phyloP scores from a whole-genome alignment of 1,284 basidiomycete species.

The Exsudoporus floridanus region DNA sequence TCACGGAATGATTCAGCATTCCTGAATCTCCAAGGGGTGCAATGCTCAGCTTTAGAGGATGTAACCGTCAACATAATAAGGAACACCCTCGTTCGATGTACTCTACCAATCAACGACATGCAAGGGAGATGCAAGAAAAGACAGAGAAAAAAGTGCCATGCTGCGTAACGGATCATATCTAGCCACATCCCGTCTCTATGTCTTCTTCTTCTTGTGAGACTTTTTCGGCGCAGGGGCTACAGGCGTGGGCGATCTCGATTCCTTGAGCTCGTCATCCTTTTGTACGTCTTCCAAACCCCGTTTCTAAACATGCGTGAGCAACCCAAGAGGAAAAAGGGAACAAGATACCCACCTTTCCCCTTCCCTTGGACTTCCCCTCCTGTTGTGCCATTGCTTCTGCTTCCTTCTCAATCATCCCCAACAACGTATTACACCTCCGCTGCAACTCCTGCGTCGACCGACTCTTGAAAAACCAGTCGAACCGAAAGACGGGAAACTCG shows the following conservation, averaged over 20 bases:
- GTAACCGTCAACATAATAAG: too few relatives aligned
- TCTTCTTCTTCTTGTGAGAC: slow-evolving; percentile 54
- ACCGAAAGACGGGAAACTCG: slow-evolving; percentile 95
- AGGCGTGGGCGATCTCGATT: slow-evolving; percentile 59
- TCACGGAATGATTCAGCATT: too few relatives aligned
- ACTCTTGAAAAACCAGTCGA: slow-evolving; percentile 99
- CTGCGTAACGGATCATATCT: not conserved
- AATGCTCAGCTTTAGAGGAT: too few relatives aligned
- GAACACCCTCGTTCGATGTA: not conserved
- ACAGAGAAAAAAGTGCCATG: not conserved
- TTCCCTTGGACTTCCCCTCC: slow-evolving; percentile 60
- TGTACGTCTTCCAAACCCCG: slow-evolving; percentile 65
- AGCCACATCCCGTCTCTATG: slow-evolving; percentile 23
- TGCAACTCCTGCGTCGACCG: slow-evolving; percentile 90
- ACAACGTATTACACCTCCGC: slow-evolving; percentile 84
- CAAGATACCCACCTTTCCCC: slow-evolving; percentile 57
- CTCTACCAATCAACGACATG: not conserved
- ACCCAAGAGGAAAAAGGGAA: not conserved
- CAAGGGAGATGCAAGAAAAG: not conserved
- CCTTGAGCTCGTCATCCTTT: slow-evolving; percentile 54
- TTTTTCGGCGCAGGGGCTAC: slow-evolving; percentile 45
- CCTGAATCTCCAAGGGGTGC: too few relatives aligned
- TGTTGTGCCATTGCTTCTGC: slow-evolving; percentile 64
- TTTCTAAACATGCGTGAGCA: slow-evolving; percentile 45
- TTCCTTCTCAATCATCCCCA: slow-evolving; percentile 93